Base-by-base conservation (phyloP, 2,329 filamentous ascomycete genomes). In the Thielaviopsis musarum region DNA sequence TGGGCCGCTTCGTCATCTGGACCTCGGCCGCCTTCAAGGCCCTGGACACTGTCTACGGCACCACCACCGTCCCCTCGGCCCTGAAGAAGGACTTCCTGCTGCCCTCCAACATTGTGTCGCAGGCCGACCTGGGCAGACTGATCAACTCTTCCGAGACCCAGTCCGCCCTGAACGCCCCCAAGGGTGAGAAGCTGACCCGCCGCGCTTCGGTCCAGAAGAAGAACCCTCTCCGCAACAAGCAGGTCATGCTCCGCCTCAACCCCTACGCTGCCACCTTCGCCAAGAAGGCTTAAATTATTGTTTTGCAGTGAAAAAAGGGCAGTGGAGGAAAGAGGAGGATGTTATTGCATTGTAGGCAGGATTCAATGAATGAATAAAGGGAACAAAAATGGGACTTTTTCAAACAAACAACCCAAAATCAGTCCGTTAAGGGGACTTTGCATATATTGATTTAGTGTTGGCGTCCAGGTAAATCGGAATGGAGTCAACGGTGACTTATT, bases 141-240 rank as follows among this genome's bases (percentile, higher is more conserved):
- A 98, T 98, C 87, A 98, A 98, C 89, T 91, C 87, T 71, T 90
- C 88, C 71, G 93, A 98, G 80, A 87, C 97, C 75, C 93, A 98
- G 85, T 88, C 85, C 75, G 91, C 95, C 62, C 84, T 98, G 71
- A 85, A 87, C 69, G 89, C 86, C 64, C 89, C 91, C 75, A 93
- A 91, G 82, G 93, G 93, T 69, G 83, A 86, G 68, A 83, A 89
- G 71, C 77, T 84, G 72, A 94, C 90, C 76, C 96, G 96, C 84
- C 88, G 93, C 72, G 77, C 80, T 67, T 77, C 81, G 71, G 89
- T 95, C 67, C 91, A 96, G 84, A 98, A 98, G 90, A 97, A 97
- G 91, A 98, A 98, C 84, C 93, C 93, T 71, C 90, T 98, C 68
- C 82, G 81, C 78, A 98, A 98, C 87, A 95, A 90, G 84, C 93